Evolutionary conservation across 805 yeast genomes (phyloP).

Genomic region (Spencermartinsiella europaea): DNA sequence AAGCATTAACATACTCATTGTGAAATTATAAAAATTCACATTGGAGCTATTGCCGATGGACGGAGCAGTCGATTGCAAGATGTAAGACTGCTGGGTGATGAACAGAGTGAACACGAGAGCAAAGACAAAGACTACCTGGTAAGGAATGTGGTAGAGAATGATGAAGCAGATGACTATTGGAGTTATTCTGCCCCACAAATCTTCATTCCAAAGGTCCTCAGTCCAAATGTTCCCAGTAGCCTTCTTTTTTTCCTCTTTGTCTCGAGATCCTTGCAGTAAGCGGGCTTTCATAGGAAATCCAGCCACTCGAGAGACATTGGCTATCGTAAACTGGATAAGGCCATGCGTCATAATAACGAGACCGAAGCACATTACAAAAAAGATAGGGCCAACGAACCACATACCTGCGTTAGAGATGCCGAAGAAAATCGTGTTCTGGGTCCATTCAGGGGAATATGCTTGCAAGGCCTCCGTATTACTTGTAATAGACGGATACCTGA

Average conservation of each 20-base stretch:
- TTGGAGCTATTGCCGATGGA: not conserved
- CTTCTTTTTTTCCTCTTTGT: not conserved
- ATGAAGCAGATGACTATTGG: not conserved
- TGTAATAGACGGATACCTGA: slow-evolving; percentile 25
- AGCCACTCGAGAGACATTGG: slow-evolving; percentile 1
- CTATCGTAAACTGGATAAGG: not conserved
- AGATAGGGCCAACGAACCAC: slow-evolving; percentile 56
- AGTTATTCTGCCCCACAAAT: not conserved
- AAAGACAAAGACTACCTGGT: slow-evolving; percentile 62
- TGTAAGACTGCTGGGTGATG: slow-evolving; percentile 10
- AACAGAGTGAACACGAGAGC: slow-evolving; percentile 39
- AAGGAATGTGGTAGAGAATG: slow-evolving; percentile 48
- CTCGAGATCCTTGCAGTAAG: not conserved
- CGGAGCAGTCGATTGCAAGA: not conserved
- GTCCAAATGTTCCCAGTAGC: not conserved
- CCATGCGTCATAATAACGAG: slow-evolving; percentile 1
- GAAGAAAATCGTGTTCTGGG: slow-evolving; percentile 51
- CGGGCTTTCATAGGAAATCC: not conserved
- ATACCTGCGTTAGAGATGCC: slow-evolving; percentile 57
- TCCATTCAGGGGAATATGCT: slow-evolving; percentile 11
- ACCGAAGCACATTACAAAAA: slow-evolving; percentile 44
- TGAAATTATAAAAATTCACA: slow-evolving; percentile 46
- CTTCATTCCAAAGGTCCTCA: not conserved
- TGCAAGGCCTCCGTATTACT: slow-evolving; percentile 22
- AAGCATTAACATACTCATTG: slow-evolving; percentile 53